Evolutionary conservation across 805 yeast genomes (phyloP).

Genomic region (Lipomyces sp.): DNA sequence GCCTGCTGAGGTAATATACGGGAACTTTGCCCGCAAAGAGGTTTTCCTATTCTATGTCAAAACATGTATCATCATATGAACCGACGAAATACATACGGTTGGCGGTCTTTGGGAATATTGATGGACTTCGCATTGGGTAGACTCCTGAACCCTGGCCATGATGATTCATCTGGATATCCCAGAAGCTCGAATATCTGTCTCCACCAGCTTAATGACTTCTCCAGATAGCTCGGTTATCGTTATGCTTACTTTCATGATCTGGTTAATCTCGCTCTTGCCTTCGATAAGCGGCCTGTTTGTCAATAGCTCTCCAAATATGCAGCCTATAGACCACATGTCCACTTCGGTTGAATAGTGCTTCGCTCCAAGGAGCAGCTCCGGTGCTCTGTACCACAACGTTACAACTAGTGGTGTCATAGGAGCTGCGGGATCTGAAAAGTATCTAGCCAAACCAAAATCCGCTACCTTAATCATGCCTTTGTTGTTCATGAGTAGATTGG

Average conservation of each 20-base stretch:
- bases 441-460: conserved; percentile 60
- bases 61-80: neutral
- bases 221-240: neutral
- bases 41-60: neutral
- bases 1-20: conserved; percentile 36
- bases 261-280: conserved; percentile 55
- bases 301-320: conserved; percentile 60
- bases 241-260: conserved; percentile 43
- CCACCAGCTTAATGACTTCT: conserved; percentile 5
- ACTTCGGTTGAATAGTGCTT: conserved; percentile 46
- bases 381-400: conserved; percentile 61
- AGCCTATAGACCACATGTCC: conserved; percentile 65
- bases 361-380: conserved; percentile 56
- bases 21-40: conserved; percentile 26
- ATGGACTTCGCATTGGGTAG: conserved; percentile 49
- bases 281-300: conserved; percentile 52
- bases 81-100: conserved; percentile 34
- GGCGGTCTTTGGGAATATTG: conserved; percentile 43
- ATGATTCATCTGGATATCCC: conserved; percentile 49
- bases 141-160: conserved; percentile 36
- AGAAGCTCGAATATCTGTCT: conserved; percentile 52
- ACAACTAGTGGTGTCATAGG: conserved; percentile 48
- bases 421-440: conserved; percentile 42
- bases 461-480: conserved; percentile 41
- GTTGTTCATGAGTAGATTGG: conserved; percentile 41